These are phyloP conservation scores for Corynespora cassiicola DNA, from an alignment of 2,329 filamentous ascomycete species.

Conservation along the genomic window DNA sequence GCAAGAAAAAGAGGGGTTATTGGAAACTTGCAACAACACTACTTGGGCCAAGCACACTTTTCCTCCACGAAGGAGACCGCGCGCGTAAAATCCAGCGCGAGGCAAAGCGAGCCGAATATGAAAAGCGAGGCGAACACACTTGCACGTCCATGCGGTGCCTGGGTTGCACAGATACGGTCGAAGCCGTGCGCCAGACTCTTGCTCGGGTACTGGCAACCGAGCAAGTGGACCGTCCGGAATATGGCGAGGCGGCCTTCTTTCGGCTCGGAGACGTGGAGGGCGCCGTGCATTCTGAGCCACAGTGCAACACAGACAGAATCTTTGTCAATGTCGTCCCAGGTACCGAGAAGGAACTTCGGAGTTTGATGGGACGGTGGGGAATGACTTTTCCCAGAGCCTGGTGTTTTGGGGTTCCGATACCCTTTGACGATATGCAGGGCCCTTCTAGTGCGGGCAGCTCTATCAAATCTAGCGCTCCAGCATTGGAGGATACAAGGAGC, in stretches of 20 bases:
- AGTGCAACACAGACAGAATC: slow-evolving; percentile 34
- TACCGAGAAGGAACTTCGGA: slow-evolving; percentile 33
- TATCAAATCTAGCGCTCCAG: too few species aligned
- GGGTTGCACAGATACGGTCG: slow-evolving; percentile 52
- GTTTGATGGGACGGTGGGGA: slow-evolving; percentile 40
- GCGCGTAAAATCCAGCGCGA: slow-evolving; percentile 43
- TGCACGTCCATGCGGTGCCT: slow-evolving; percentile 54
- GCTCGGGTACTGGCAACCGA: slow-evolving; percentile 26
- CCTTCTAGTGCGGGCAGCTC: not conserved
- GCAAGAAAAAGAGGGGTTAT: slow-evolving; percentile 18
- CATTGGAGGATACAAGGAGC: not conserved
- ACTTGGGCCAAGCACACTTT: slow-evolving; percentile 55
- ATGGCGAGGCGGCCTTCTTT: slow-evolving; percentile 51
- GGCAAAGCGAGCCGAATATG: slow-evolving; percentile 30
- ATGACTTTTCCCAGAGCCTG: slow-evolving; percentile 33
- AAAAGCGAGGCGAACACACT: slow-evolving; percentile 40
- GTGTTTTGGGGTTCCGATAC: slow-evolving; percentile 29
- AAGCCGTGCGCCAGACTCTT: slow-evolving; percentile 47
- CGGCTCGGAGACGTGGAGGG: slow-evolving; percentile 50
- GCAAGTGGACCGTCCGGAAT: slow-evolving; percentile 2
- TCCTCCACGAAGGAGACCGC: slow-evolving; percentile 34
- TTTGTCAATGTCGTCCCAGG: slow-evolving; percentile 48
- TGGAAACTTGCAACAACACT: slow-evolving; percentile 59
- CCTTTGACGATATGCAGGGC: slow-evolving; percentile 14
- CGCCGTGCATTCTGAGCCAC: slow-evolving; percentile 51